A percentile compares a stretch with the other conserved stretches of the same genome.
Conservation (phyloP, 2,329 filamentous ascomycete species). For the Ascocoryne sarcoides region DNA sequence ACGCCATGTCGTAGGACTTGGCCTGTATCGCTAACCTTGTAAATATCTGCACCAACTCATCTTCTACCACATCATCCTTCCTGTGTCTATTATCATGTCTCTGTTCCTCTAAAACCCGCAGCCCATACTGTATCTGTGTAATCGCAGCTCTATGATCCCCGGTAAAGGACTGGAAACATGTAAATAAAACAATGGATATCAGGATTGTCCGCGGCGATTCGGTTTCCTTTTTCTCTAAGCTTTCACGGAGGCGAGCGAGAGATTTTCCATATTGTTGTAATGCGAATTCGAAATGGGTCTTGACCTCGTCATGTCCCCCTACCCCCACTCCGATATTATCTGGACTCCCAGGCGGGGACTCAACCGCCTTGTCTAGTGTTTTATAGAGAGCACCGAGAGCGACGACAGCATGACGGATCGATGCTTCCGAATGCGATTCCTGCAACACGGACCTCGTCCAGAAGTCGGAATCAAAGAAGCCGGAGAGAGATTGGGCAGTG, state of each 20-base stretch:
- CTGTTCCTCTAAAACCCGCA: conserved; percentile 45
- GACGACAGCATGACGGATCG: conserved; percentile 57
- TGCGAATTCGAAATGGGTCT: conserved; percentile 49
- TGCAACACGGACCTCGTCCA: conserved; percentile 56
- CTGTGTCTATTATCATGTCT: conserved; percentile 35
- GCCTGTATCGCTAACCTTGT: conserved; percentile 55
- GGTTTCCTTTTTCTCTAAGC: conserved; percentile 34
- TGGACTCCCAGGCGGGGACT: conserved; percentile 35
- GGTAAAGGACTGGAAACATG: conserved; percentile 61
- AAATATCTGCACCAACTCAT: conserved; percentile 55
- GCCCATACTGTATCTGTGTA: conserved; percentile 49
- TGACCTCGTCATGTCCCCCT: neutral
- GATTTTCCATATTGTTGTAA: conserved; percentile 51
- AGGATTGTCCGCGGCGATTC: conserved; percentile 44
- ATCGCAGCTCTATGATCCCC: conserved; percentile 56
- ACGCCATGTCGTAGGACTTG: conserved; percentile 61
- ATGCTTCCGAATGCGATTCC: conserved; percentile 51
- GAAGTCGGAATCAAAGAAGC: conserved; percentile 58
- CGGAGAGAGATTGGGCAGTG: conserved; percentile 54
- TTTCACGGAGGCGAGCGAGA: conserved; percentile 40
- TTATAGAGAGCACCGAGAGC: conserved; percentile 60
- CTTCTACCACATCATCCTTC: conserved; percentile 25
- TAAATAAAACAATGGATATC: conserved; percentile 57
- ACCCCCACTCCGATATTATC: too few species aligned
- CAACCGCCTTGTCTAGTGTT: conserved; percentile 49